phyloP scores from a whole-genome alignment of 257 asterid genomes.

The Galeopsis tetrahit region DNA sequence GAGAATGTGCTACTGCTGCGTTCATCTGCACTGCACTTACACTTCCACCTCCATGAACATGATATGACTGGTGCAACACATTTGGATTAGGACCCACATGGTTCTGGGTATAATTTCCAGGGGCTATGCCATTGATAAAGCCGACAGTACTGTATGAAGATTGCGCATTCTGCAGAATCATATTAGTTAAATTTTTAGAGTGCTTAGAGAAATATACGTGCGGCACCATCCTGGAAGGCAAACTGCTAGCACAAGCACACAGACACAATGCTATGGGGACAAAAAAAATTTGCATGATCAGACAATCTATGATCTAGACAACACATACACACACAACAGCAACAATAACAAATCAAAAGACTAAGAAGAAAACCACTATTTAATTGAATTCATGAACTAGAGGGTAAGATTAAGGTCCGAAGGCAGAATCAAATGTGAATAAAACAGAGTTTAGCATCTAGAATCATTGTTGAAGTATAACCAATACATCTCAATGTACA shows the following conservation, averaged over 20 bases:
- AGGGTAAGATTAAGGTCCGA: neutral
- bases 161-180: conserved; percentile 50
- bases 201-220: neutral
- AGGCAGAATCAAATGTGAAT: neutral
- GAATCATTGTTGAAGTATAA: conserved; percentile 10
- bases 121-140: conserved; percentile 37
- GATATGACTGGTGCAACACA: conserved; percentile 30
- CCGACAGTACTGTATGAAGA: conserved; percentile 45
- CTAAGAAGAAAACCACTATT: neutral
- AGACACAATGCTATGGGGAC: neutral
- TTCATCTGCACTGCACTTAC: conserved; percentile 21
- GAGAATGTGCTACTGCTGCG: conserved; percentile 25
- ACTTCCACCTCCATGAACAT: conserved; percentile 21
- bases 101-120: conserved; percentile 40
- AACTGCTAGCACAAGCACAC: neutral
- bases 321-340: neutral
- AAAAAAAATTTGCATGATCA: neutral
- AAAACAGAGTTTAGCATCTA: conserved; percentile 1
- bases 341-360: conserved; percentile 3
- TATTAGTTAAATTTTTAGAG: conserved; percentile 34
- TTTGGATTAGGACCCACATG: conserved; percentile 37
- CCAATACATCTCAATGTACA: conserved; percentile 11
- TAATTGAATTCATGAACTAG: neutral
- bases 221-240: conserved; percentile 9
- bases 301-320: neutral